These are phyloP conservation scores for Aspergillus floridensis DNA, from an alignment of 2,329 filamentous ascomycete species.

Conservation along the genomic window DNA sequence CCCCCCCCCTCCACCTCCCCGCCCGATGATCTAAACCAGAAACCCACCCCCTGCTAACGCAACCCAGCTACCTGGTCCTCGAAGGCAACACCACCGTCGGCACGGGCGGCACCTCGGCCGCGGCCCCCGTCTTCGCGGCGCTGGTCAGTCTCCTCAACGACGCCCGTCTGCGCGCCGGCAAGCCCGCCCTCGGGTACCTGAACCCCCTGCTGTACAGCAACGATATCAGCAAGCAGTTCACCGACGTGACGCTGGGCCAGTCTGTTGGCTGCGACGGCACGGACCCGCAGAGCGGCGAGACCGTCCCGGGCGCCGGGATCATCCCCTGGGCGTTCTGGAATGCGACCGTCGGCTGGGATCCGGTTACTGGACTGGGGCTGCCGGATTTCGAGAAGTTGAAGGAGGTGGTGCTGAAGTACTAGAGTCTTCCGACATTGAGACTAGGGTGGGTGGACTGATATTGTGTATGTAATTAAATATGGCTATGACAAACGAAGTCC, in stretches of 20 bases:
- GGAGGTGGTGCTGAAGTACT: not conserved
- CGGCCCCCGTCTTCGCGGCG: conserved; percentile 56
- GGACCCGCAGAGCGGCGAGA: conserved; percentile 28
- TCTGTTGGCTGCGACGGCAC: conserved; percentile 35
- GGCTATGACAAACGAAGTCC: too few species aligned
- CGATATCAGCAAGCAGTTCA: conserved; percentile 47
- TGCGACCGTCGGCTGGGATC: conserved; percentile 41
- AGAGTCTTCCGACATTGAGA: too few species aligned
- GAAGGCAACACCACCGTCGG: conserved; percentile 7
- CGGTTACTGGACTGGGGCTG: conserved; percentile 39
- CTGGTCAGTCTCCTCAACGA: conserved; percentile 42
- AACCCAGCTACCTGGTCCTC: conserved; percentile 16
- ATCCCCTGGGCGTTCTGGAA: conserved; percentile 30
- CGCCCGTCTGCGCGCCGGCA: conserved; percentile 36
- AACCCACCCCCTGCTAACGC: not conserved
- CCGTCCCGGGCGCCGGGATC: conserved; percentile 20
- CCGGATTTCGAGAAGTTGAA: conserved; percentile 17
- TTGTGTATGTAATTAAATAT: too few species aligned
- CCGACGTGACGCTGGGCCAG: conserved; percentile 42
- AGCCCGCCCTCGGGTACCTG: conserved; percentile 52
- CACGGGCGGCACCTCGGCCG: conserved; percentile 33
- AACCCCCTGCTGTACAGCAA: conserved; percentile 57
- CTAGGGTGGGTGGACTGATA: too few species aligned
- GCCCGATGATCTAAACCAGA: too few species aligned
- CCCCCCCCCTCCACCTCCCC: too few species aligned